Conservation (phyloP, 2,329 filamentous ascomycete species). For the Cadophora sp. region DNA sequence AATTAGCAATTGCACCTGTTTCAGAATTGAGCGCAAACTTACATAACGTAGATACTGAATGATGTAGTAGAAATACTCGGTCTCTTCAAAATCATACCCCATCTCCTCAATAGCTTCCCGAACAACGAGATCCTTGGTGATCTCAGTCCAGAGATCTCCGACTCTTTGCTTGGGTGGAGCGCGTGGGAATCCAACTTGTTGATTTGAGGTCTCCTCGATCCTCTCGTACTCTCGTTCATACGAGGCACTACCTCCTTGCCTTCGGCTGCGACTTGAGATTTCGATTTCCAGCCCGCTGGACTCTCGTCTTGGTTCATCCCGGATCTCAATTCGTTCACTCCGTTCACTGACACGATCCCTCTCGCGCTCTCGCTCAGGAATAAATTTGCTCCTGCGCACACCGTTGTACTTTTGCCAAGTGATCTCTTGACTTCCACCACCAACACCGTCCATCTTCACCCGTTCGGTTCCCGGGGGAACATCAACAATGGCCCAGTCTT, state of each 20-base stretch:
- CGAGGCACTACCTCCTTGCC: slow-evolving; percentile 23
- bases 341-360: slow-evolving; percentile 28
- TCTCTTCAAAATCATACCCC: slow-evolving; percentile 92
- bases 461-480: slow-evolving; percentile 83
- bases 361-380: slow-evolving; percentile 65
- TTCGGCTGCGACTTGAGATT: slow-evolving; percentile 36
- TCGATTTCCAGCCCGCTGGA: slow-evolving; percentile 42
- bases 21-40: slow-evolving; percentile 52
- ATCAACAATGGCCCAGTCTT: slow-evolving; percentile 82
- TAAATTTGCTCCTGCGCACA: slow-evolving; percentile 75
- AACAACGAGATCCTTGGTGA: slow-evolving; percentile 89
- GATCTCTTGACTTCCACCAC: slow-evolving; percentile 77
- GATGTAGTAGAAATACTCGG: slow-evolving; percentile 87
- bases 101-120: slow-evolving; percentile 84
- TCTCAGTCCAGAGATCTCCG: slow-evolving; percentile 91
- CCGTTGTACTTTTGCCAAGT: slow-evolving; percentile 83
- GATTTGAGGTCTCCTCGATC: slow-evolving; percentile 58
- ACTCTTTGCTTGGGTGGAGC: slow-evolving; percentile 38
- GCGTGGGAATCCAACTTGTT: slow-evolving; percentile 48
- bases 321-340: slow-evolving; percentile 31
- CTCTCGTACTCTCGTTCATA: slow-evolving; percentile 53
- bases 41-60: slow-evolving; percentile 91
- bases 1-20: slow-evolving; percentile 44
- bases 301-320: slow-evolving; percentile 36
- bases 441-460: slow-evolving; percentile 81